Conservation (phyloP, 441 rosid genomes). For the Populus trichocarpa region DNA sequence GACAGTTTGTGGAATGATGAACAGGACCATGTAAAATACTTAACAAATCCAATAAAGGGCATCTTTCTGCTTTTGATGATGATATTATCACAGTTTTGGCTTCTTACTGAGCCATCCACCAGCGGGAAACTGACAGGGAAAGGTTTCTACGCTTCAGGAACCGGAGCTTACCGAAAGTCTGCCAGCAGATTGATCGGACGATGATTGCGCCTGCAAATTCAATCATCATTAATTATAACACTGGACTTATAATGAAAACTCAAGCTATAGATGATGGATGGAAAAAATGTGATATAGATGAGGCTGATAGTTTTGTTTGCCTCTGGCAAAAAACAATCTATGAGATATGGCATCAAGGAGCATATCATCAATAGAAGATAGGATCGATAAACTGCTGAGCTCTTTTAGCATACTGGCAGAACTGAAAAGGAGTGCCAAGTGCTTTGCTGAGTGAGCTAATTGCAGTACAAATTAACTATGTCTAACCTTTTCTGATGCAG, state of each 20-base stretch:
- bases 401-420: not conserved
- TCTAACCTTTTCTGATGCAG: conserved; percentile 34
- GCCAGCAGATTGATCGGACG: conserved; percentile 27
- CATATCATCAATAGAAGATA: not conserved
- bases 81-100: too few species aligned
- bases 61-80: too few species aligned
- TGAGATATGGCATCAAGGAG: too few species aligned
- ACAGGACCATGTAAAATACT: not conserved
- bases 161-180: conserved; percentile 46
- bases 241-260: not conserved
- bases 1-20: not conserved
- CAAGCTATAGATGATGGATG: too few species aligned
- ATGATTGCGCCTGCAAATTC: conserved; percentile 30
- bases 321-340: too few species aligned
- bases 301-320: too few species aligned
- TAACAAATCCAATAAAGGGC: not conserved
- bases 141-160: not conserved
- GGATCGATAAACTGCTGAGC: not conserved
- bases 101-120: not conserved
- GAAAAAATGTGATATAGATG: too few species aligned
- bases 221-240: not conserved
- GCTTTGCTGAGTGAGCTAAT: not conserved
- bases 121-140: not conserved
- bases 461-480: not conserved
- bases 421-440: not conserved